phyloP scores from a whole-genome alignment of 2,329 filamentous ascomycete genomes.

The Colletotrichum tofieldiae region DNA sequence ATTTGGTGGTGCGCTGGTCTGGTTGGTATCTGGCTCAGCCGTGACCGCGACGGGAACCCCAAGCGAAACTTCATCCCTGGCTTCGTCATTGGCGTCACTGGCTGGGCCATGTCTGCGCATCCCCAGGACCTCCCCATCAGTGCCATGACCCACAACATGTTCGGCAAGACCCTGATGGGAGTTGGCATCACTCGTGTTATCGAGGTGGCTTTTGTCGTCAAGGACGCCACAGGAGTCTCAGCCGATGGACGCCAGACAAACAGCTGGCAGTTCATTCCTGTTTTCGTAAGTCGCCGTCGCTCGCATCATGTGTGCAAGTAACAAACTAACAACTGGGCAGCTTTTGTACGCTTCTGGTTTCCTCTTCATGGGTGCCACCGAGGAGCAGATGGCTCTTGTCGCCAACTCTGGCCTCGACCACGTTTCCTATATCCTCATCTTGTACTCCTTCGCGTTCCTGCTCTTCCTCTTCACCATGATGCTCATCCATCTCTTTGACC shows the following conservation, averaged over 20 bases:
- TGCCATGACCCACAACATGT: slow-evolving; percentile 88
- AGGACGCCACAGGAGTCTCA: slow-evolving; percentile 76
- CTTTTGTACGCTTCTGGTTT: slow-evolving; percentile 93
- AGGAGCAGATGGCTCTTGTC: slow-evolving; percentile 92
- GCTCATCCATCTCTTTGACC: slow-evolving; percentile 87
- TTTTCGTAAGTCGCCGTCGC: slow-evolving; percentile 65
- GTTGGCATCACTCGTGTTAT: slow-evolving; percentile 88
- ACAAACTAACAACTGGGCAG: slow-evolving; percentile 61
- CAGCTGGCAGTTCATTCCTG: slow-evolving; percentile 69
- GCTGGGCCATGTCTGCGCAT: slow-evolving; percentile 95
- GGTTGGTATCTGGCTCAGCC: slow-evolving; percentile 92
- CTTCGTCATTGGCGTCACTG: slow-evolving; percentile 91
- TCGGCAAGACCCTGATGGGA: slow-evolving; percentile 96
- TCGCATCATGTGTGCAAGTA: neutral
- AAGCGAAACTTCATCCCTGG: slow-evolving; percentile 95
- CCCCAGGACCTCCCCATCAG: slow-evolving; percentile 88
- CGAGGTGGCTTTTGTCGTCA: slow-evolving; percentile 90
- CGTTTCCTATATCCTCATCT: slow-evolving; percentile 91
- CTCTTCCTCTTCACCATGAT: slow-evolving; percentile 93
- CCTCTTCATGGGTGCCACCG: slow-evolving; percentile 97
- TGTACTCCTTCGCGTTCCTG: slow-evolving; percentile 92
- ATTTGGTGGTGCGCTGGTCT: slow-evolving; percentile 98
- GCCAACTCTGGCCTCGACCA: slow-evolving; percentile 84
- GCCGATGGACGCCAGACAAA: slow-evolving; percentile 80
- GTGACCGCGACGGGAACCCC: slow-evolving; percentile 84